These are phyloP conservation scores for Thinopyrum obtusiflorum DNA, from an alignment of 202 grass and related monocot genomes.

Conservation along the genomic window DNA sequence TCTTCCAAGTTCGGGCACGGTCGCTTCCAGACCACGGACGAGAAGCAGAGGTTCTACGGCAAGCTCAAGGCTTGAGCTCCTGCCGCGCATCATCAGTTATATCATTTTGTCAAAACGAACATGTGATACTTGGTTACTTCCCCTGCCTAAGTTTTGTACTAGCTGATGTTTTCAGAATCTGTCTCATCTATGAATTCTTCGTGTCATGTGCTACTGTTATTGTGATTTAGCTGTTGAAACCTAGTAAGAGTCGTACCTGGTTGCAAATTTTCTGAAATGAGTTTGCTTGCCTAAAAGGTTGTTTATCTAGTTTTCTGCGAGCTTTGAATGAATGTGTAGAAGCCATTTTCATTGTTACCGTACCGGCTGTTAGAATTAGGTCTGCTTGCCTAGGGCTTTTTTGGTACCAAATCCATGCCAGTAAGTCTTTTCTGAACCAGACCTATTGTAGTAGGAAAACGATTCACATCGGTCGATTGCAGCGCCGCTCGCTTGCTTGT, in stretches of 20 bases:
- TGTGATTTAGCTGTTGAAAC: not conserved
- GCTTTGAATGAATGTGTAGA: no score
- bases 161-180: slow-evolving; percentile 38
- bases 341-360: no score
- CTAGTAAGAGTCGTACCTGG: not conserved
- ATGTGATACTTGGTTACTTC: slow-evolving; percentile 22
- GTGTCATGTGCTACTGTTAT: not conserved
- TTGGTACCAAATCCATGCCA: no score
- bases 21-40: slow-evolving; percentile 85
- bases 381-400: no score
- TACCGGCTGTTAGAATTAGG: no score
- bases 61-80: slow-evolving; percentile 54
- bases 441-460: no score
- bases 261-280: not conserved
- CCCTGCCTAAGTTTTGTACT: slow-evolving; percentile 43
- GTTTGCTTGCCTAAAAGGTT: not conserved
- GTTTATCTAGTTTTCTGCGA: no score
- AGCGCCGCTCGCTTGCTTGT: no score
- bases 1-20: slow-evolving; percentile 92
- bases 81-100: not conserved
- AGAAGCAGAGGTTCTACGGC: slow-evolving; percentile 81
- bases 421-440: no score
- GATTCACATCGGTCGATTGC: no score
- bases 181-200: slow-evolving; percentile 20
- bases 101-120: slow-evolving; percentile 22